These are phyloP conservation scores for Cercospora beticola DNA, from an alignment of 2,329 filamentous ascomycete species.

Conservation along the genomic window DNA sequence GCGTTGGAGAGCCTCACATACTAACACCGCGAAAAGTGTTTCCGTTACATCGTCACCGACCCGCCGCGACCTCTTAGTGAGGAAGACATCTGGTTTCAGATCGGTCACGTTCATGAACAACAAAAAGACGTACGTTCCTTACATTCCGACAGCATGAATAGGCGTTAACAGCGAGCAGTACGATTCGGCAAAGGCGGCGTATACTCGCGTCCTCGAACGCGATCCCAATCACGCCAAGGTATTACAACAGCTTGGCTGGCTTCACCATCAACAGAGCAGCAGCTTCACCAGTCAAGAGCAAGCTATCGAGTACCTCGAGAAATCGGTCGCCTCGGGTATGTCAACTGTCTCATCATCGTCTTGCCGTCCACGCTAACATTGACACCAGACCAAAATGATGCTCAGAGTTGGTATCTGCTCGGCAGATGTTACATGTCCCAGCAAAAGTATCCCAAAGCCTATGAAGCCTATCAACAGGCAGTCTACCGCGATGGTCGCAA, in stretches of 20 bases:
- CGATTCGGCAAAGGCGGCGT: constrained; percentile 87
- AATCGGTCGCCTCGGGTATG: constrained; percentile 89
- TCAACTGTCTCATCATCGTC: background rate
- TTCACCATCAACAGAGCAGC: constrained; percentile 93
- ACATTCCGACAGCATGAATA: background rate
- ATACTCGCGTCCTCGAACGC: constrained; percentile 87
- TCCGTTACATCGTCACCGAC: constrained; percentile 94
- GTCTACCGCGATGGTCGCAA: constrained; percentile 97
- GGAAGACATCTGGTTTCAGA: constrained; percentile 99
- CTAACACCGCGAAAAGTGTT: constrained; percentile 65
- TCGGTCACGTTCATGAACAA: constrained; percentile 97
- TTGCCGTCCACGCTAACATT: background rate
- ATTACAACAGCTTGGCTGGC: constrained; percentile 93
- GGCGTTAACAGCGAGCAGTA: constrained; percentile 60
- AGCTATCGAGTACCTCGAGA: constrained; percentile 95
- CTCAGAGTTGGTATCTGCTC: constrained; percentile 97
- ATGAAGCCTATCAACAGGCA: constrained; percentile 97
- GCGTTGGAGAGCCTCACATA: background rate
- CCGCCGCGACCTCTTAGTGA: constrained; percentile 90
- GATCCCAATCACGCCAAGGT: constrained; percentile 98
- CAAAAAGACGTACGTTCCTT: constrained; percentile 83
- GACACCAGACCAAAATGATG: constrained; percentile 77
- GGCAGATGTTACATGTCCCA: constrained; percentile 99
- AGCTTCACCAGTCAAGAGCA: constrained; percentile 90
- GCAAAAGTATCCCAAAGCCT: constrained; percentile 97